A percentile compares a stretch with the other conserved stretches of the same genome.
These are phyloP conservation scores for Solanum pennellii DNA, from an alignment of 257 asterid species.

Conservation along the genomic window DNA sequence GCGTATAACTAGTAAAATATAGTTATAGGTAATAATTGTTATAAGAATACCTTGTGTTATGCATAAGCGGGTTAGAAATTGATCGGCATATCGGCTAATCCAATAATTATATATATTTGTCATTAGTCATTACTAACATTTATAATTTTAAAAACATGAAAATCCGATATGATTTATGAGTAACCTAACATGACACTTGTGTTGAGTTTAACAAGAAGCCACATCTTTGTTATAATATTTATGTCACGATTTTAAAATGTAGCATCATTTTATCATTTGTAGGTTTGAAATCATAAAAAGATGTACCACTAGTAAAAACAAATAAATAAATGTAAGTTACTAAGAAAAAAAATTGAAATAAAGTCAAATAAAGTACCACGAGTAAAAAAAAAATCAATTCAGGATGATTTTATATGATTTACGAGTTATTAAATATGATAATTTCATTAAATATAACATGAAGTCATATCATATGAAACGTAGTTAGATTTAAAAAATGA, in stretches of 20 bases:
- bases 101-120: neutral
- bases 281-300: neutral
- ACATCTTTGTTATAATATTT: neutral
- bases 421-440: neutral
- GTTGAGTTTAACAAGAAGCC: neutral
- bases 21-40: too few species aligned
- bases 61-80: neutral
- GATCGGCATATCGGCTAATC: neutral
- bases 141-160: neutral
- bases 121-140: neutral
- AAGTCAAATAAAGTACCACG: neutral
- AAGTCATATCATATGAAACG: neutral
- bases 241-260: neutral
- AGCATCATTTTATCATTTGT: too few species aligned
- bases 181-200: neutral
- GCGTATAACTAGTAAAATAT: neutral
- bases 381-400: too few species aligned
- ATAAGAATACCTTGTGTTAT: too few species aligned
- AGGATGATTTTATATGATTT: too few species aligned
- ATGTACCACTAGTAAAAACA: too few species aligned
- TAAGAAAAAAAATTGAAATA: too few species aligned
- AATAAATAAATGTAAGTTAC: too few species aligned
- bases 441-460: neutral
- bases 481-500: too few species aligned
- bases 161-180: accelerated